A percentile compares a stretch with the other conserved stretches of the same genome.
Evolutionary conservation across 805 yeast genomes (phyloP).

Genomic region (Metschnikowia orientalis): DNA sequence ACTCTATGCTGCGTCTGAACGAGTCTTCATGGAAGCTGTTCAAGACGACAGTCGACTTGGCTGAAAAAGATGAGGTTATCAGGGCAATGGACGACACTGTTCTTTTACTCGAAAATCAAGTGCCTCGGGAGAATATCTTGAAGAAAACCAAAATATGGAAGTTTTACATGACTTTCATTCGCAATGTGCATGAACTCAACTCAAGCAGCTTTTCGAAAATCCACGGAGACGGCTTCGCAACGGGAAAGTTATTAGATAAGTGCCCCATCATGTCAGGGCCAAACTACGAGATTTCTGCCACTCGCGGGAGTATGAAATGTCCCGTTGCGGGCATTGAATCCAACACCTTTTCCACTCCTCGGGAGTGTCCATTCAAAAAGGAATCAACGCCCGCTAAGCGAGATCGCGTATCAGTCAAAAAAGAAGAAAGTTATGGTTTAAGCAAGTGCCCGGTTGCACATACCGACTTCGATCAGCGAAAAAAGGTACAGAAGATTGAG

Average conservation of each 20-base stretch:
- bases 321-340: slow-evolving; percentile 14
- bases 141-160: slow-evolving; percentile 31
- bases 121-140: slow-evolving; percentile 5
- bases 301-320: slow-evolving; percentile 14
- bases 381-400: slow-evolving; percentile 1
- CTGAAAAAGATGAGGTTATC: slow-evolving; percentile 14
- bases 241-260: slow-evolving; percentile 13
- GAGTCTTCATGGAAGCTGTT: slow-evolving; percentile 2
- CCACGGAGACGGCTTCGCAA: slow-evolving; percentile 17
- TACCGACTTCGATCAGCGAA: background rate
- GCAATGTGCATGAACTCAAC: slow-evolving; percentile 26
- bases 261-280: slow-evolving; percentile 24
- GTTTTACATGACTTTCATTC: slow-evolving; percentile 36
- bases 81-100: slow-evolving; percentile 14
- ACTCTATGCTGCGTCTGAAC: slow-evolving; percentile 2
- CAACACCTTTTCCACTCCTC: too few species aligned
- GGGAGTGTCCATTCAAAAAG: too few species aligned
- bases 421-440: background rate
- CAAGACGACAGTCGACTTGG: slow-evolving; percentile 7
- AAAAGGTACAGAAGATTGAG: background rate
- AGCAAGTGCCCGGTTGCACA: slow-evolving; percentile 4
- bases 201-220: slow-evolving; percentile 28
- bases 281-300: slow-evolving; percentile 25
- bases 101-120: slow-evolving; percentile 7
- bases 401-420: background rate